These are phyloP conservation scores for Ustilago hordei DNA, from an alignment of 1,284 basidiomycete genomes.

Conservation along the genomic window DNA sequence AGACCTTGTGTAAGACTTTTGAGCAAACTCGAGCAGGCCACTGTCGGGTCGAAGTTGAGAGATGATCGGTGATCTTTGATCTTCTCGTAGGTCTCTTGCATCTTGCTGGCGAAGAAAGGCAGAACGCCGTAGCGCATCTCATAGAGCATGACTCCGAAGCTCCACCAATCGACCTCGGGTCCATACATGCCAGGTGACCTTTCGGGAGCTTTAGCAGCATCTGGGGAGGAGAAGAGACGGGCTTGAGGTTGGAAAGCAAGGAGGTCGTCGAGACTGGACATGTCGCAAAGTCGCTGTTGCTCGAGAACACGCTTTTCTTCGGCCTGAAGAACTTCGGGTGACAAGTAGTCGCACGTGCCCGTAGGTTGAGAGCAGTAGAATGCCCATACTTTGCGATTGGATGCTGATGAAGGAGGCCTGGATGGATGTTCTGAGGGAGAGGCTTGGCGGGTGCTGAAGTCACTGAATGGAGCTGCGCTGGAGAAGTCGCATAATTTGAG, in stretches of 20 bases:
- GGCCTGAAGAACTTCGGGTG: conserved; percentile 65
- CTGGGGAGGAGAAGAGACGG: neutral
- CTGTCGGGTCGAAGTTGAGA: conserved; percentile 37
- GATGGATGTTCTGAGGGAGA: neutral
- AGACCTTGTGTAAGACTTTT: conserved; percentile 46
- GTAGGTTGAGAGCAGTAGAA: conserved; percentile 63
- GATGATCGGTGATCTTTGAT: conserved; percentile 60
- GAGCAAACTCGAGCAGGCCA: conserved; percentile 43
- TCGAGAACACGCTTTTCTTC: conserved; percentile 58
- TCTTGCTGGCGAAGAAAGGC: conserved; percentile 64
- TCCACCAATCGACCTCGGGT: conserved; percentile 69
- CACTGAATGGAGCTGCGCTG: conserved; percentile 65
- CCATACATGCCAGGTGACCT: conserved; percentile 60
- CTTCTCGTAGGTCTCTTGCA: conserved; percentile 63
- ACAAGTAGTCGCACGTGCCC: conserved; percentile 68
- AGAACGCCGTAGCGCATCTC: conserved; percentile 65
- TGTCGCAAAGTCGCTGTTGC: conserved; percentile 31
- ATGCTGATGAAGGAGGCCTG: neutral
- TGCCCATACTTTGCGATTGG: conserved; percentile 54
- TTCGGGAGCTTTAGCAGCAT: conserved; percentile 7
- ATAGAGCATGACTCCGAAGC: conserved; percentile 66
- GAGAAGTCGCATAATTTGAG: conserved; percentile 69
- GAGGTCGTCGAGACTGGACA: conserved; percentile 33
- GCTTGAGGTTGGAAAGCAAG: conserved; percentile 22
- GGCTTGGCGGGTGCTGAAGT: conserved; percentile 22